Evolutionary conservation across 2,329 filamentous ascomycete species (phyloP), one percentile per base, ranked within the genome.

Genomic region (Pseudohalonectria lignicola): DNA sequence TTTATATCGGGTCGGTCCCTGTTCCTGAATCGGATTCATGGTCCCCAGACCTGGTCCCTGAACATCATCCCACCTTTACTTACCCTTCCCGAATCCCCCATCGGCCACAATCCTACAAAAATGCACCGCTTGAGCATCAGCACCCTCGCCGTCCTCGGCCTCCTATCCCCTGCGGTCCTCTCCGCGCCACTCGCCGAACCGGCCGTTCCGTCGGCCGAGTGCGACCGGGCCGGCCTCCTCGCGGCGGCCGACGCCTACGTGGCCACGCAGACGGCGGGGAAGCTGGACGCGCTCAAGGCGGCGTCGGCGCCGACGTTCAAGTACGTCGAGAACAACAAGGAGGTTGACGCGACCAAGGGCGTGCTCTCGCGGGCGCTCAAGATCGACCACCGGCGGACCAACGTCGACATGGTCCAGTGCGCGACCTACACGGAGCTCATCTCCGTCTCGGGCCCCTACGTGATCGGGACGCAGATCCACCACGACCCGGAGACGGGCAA

Each of bases 401-500:
- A 50, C 34, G 41, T 50, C 36, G 58, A 61, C 46, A 49, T 49
- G 6, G 47, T 48, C 19, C 43, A 43, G 18, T 62, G 59, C 45
- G 53, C 60, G n/a, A 61, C 63, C 20, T 60, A 60, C 42, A 62
- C 66, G 16, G 60, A 64, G 46, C 53, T 67, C 41, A 55, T 62
- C 38, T 38, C 41, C 21, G 48, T 48, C 18, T 47, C 53, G 6
- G 49, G 43, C 5, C 57, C 56, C 17, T 45, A 45, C 29, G 46
- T 48, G 18, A 37, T 48, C 5, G 46, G 44, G 2, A 43, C 41
- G 12, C 46, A 48, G 39, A 36, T 48, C 9, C 43, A 37, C 23
- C 41, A 45, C 43, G 34, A 37, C 34, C 29, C 30, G 11, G 38
- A 36, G 15, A 36, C 20, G 16, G 21, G 25, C 6, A 40, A 37